Conservation (phyloP, 2,329 filamentous ascomycete species). For the Malbranchea cinnamomea region DNA sequence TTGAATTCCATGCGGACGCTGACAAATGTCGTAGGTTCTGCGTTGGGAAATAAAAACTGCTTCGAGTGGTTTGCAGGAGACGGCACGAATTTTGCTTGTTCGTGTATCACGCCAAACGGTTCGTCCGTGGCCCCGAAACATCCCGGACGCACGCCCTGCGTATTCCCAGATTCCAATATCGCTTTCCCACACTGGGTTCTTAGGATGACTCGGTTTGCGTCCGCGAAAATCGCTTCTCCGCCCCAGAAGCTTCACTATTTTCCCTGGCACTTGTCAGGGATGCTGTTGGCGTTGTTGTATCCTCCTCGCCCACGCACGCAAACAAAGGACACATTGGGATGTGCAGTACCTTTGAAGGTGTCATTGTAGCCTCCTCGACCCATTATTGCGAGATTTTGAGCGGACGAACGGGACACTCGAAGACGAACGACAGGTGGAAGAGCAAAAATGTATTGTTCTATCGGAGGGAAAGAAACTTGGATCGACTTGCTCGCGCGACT, state of each 20-base stretch:
- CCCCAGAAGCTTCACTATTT: slow-evolving; percentile 4
- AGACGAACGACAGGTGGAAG: no score
- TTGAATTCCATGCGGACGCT: slow-evolving; percentile 1
- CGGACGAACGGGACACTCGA: no score
- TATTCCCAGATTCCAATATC: slow-evolving; percentile 1
- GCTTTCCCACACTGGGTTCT: not conserved
- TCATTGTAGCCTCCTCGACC: slow-evolving; percentile 23
- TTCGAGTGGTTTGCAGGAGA: not conserved
- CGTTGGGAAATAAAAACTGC: slow-evolving; percentile 8
- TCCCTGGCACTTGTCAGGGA: slow-evolving; percentile 10
- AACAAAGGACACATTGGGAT: slow-evolving; percentile 10
- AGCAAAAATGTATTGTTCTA: no score
- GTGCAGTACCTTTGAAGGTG: no score
- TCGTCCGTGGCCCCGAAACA: slow-evolving; percentile 1
- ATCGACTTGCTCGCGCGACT: no score
- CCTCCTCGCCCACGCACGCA: slow-evolving; percentile 18
- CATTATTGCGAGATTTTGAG: slow-evolving; percentile 13
- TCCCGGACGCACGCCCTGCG: no score
- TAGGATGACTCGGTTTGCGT: slow-evolving; percentile 6
- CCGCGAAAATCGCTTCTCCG: slow-evolving; percentile 1
- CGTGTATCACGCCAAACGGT: not conserved
- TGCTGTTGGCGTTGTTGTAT: slow-evolving; percentile 17
- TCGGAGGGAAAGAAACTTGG: no score
- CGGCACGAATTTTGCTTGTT: not conserved
- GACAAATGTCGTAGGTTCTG: slow-evolving; percentile 7